Percentiles rank a stretch among this genome's conserved stretches.
Conservation (phyloP, 768 basidiomycete species). For the Suillus hirtellus region DNA sequence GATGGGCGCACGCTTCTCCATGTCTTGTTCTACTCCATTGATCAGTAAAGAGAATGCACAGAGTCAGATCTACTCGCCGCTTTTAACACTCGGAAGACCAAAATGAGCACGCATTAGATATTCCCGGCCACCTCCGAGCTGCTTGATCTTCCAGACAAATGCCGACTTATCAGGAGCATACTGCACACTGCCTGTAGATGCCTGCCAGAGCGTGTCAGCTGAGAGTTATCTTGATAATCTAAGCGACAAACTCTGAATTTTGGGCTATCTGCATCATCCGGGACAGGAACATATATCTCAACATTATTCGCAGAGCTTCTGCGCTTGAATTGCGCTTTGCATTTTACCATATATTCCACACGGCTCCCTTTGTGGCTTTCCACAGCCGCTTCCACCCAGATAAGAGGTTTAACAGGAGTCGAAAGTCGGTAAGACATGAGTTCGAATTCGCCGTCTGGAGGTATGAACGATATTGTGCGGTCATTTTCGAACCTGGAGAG, state of each 20-base stretch:
- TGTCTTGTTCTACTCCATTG: neutral
- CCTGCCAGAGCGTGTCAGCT: conserved; percentile 45
- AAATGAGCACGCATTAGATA: conserved; percentile 99
- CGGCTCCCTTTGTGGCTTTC: conserved; percentile 93
- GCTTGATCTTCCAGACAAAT: conserved; percentile 99
- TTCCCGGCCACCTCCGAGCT: conserved; percentile 92
- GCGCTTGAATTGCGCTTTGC: conserved; percentile 96
- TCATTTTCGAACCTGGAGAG: conserved; percentile 97
- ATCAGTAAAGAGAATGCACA: conserved; percentile 1
- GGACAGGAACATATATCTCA: conserved; percentile 98
- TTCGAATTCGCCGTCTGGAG: conserved; percentile 98
- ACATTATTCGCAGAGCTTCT: conserved; percentile 97
- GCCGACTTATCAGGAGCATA: conserved; percentile 98
- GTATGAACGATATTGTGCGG: conserved; percentile 98
- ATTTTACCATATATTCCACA: conserved; percentile 95
- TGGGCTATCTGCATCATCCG: conserved; percentile 97
- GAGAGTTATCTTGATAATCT: neutral
- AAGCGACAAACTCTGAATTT: conserved; percentile 79
- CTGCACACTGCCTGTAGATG: conserved; percentile 92
- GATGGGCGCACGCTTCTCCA: conserved; percentile 81
- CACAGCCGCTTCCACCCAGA: conserved; percentile 93
- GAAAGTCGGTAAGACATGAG: conserved; percentile 97
- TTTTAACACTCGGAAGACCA: conserved; percentile 90
- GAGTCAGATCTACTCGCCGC: conserved; percentile 55
- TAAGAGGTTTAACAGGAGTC: conserved; percentile 93